A percentile compares a stretch with the other conserved stretches of the same genome.
phyloP scores from a whole-genome alignment of 2,329 filamentous ascomycete genomes.

The Hypoxylon sp. region DNA sequence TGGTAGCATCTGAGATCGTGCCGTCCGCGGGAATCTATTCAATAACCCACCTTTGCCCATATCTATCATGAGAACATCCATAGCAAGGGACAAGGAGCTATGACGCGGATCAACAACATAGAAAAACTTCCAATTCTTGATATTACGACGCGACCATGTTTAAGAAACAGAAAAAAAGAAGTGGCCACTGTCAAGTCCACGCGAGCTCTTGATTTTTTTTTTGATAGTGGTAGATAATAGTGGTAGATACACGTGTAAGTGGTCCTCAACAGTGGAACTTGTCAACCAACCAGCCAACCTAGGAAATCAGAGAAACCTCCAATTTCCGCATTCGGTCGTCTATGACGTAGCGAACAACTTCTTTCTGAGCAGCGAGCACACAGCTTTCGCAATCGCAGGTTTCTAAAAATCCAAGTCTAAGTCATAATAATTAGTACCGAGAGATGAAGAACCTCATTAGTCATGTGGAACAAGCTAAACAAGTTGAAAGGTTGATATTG shows the following conservation, averaged over 20 bases:
- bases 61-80: background rate
- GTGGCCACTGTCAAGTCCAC: too few relatives aligned
- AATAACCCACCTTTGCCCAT: slow-evolving; percentile 2
- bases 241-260: slow-evolving; percentile 7
- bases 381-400: slow-evolving; percentile 17
- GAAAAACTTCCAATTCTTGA: slow-evolving; percentile 1
- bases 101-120: slow-evolving; percentile 3
- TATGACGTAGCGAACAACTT: slow-evolving; percentile 32
- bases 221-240: too few relatives aligned
- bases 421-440: too few relatives aligned
- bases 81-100: background rate
- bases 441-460: slow-evolving; percentile 6
- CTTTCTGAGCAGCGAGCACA: background rate
- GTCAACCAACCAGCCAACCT: background rate
- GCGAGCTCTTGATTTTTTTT: too few relatives aligned
- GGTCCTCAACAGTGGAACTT: slow-evolving; percentile 4
- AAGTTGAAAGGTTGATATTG: too few relatives aligned
- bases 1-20: slow-evolving; percentile 8
- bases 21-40: slow-evolving; percentile 9
- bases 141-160: background rate
- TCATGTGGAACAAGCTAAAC: slow-evolving; percentile 23
- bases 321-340: slow-evolving; percentile 33
- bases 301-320: slow-evolving; percentile 1
- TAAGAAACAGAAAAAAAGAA: too few relatives aligned
- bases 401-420: slow-evolving; percentile 13